A percentile compares a stretch with the other conserved stretches of the same genome.
Conservation (phyloP, 768 basidiomycete species). For the Thelephora aurantiotincta region DNA sequence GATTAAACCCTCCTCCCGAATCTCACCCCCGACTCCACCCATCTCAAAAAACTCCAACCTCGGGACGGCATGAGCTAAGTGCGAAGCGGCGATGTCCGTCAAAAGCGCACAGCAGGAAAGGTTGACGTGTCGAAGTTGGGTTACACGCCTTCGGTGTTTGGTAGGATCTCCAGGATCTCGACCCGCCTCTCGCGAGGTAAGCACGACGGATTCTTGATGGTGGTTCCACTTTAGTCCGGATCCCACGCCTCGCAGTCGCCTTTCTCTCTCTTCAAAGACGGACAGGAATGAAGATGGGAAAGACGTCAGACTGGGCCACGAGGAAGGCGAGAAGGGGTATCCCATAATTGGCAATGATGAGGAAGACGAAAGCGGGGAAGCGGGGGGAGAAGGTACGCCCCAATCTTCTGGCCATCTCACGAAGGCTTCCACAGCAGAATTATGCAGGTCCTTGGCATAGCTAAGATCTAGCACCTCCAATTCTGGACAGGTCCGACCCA, state of each 20-base stretch:
- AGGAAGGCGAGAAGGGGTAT: too few relatives aligned
- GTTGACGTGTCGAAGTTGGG: conserved; percentile 56
- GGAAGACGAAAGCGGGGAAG: too few relatives aligned
- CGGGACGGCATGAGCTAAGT: conserved; percentile 59
- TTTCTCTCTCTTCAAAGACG: too few relatives aligned
- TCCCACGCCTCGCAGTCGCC: conserved; percentile 3
- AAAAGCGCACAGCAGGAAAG: conserved; percentile 59
- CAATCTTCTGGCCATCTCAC: conserved; percentile 36
- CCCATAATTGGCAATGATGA: too few relatives aligned
- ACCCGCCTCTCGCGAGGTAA: conserved; percentile 53
- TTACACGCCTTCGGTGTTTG: conserved; percentile 45
- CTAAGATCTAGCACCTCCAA: conserved; percentile 75
- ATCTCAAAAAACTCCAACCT: conserved; percentile 66
- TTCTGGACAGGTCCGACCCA: conserved; percentile 55
- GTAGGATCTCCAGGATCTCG: conserved; percentile 36
- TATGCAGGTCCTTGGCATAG: conserved; percentile 56
- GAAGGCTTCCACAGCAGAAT: conserved; percentile 63
- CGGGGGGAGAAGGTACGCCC: conserved; percentile 6
- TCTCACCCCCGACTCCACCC: conserved; percentile 53
- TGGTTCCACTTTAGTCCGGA: neutral
- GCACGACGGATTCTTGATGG: conserved; percentile 27
- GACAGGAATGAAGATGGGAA: too few relatives aligned
- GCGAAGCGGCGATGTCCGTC: conserved; percentile 62
- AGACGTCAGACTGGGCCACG: too few relatives aligned
- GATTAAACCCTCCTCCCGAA: conserved; percentile 65